Percentiles rank a stretch among this genome's conserved stretches.
phyloP scores from a whole-genome alignment of 257 asterid genomes.

The Eustoma russellianum region DNA sequence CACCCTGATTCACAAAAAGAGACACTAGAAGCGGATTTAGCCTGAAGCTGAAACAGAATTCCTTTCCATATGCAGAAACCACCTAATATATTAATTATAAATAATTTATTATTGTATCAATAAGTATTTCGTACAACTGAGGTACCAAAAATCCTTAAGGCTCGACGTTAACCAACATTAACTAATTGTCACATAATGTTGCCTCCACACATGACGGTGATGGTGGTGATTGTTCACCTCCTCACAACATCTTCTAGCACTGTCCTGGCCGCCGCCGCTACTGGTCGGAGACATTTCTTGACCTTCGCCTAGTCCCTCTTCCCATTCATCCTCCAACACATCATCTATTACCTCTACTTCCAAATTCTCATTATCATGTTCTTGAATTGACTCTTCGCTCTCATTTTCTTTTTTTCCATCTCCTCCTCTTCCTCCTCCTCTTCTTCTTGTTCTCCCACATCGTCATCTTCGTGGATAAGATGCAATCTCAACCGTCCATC shows the following conservation, averaged over 20 bases:
- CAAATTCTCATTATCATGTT: background rate
- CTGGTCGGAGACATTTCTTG: conserved; percentile 13
- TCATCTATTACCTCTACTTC: background rate
- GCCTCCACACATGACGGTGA: conserved; percentile 17
- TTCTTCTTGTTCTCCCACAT: background rate
- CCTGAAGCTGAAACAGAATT: too few species aligned
- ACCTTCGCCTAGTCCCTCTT: conserved; percentile 10
- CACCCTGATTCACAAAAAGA: too few species aligned
- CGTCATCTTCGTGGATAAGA: conserved; percentile 10
- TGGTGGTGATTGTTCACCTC: conserved; percentile 7
- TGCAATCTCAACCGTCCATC: conserved; percentile 33
- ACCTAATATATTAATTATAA: too few species aligned
- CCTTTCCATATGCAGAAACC: too few species aligned
- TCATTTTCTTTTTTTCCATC: background rate
- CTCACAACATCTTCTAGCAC: conserved; percentile 15
- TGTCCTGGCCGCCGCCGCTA: conserved; percentile 6
- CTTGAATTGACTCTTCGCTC: background rate
- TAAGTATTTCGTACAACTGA: too few species aligned
- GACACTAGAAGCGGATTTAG: too few species aligned
- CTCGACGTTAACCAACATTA: too few species aligned
- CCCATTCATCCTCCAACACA: background rate
- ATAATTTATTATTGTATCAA: too few species aligned
- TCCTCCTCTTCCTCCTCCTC: background rate
- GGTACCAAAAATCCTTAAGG: too few species aligned
- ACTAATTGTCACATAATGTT: conserved; percentile 1